Percentiles rank a stretch among this genome's conserved stretches.
These are phyloP conservation scores for Carallia pectinifolia DNA, from an alignment of 345 rosid genomes.

Conservation along the genomic window DNA sequence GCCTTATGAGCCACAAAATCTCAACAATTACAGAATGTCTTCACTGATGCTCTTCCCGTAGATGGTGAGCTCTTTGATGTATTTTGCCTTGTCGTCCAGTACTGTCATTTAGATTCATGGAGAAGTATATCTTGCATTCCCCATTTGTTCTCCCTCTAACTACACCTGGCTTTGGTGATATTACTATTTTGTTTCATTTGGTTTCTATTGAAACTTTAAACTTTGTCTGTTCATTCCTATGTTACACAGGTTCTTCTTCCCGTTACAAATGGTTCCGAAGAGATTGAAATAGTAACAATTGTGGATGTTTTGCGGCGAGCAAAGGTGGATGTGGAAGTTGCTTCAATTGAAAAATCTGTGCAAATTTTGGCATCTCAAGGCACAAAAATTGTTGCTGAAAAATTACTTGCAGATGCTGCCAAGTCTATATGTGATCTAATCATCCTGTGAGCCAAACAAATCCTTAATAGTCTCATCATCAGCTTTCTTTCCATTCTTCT, in stretches of 20 bases:
- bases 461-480: not conserved
- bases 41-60: too few species aligned
- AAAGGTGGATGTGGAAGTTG: conserved; percentile 74
- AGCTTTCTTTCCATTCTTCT: conserved; percentile 13
- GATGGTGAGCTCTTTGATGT: too few species aligned
- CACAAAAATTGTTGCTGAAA: conserved; percentile 73
- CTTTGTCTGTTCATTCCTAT: conserved; percentile 9
- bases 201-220: not conserved
- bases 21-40: too few species aligned
- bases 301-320: conserved; percentile 79
- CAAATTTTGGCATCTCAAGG: conserved; percentile 68
- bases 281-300: conserved; percentile 63
- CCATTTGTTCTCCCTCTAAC: too few species aligned
- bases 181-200: not conserved
- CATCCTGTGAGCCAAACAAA: conserved; percentile 55
- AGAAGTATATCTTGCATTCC: too few species aligned
- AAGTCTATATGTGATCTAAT: conserved; percentile 61
- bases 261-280: conserved; percentile 84
- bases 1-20: not conserved
- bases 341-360: conserved; percentile 68
- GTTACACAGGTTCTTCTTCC: conserved; percentile 72
- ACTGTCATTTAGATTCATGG: too few species aligned
- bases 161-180: not conserved
- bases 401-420: conserved; percentile 58
- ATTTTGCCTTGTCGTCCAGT: too few species aligned